Evolutionary conservation across 1,284 basidiomycete genomes (phyloP).

Genomic region (Ustilago lituana): DNA sequence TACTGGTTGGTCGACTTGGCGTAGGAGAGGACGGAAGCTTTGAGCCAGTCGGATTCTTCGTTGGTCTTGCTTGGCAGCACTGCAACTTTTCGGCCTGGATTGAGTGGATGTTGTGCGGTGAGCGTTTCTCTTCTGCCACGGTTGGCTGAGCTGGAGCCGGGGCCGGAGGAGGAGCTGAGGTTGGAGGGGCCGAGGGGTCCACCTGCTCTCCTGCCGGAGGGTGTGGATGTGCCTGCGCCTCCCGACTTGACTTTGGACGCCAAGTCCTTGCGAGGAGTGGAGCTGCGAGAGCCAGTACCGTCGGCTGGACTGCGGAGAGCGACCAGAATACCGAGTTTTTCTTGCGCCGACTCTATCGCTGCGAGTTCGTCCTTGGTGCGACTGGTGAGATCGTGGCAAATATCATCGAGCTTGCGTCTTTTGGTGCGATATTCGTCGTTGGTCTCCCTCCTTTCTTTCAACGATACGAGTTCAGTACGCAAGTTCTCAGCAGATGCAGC

Average conservation of each 20-base stretch:
- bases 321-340: conserved; percentile 55
- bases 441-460: conserved; percentile 38
- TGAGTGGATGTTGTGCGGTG: conserved; percentile 40
- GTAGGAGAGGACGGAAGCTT: conserved; percentile 39
- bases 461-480: conserved; percentile 29
- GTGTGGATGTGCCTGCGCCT: conserved; percentile 24
- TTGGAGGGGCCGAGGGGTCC: conserved; percentile 22
- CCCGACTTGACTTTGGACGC: conserved; percentile 24
- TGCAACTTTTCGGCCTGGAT: conserved; percentile 36
- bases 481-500: conserved; percentile 23
- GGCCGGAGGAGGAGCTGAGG: conserved; percentile 17
- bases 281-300: conserved; percentile 19
- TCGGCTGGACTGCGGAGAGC: conserved; percentile 51
- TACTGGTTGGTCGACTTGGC: conserved; percentile 44
- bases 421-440: conserved; percentile 51
- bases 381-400: conserved; percentile 40
- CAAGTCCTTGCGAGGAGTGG: conserved; percentile 41
- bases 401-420: conserved; percentile 40
- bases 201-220: conserved; percentile 17
- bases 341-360: conserved; percentile 55
- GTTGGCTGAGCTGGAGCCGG: conserved; percentile 7
- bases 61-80: conserved; percentile 36
- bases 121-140: conserved; percentile 31
- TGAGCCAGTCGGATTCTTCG: conserved; percentile 50
- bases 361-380: conserved; percentile 51